phyloP scores from a whole-genome alignment of 2,329 filamentous ascomycete species.

The Pseudogymnoascus sp. region DNA sequence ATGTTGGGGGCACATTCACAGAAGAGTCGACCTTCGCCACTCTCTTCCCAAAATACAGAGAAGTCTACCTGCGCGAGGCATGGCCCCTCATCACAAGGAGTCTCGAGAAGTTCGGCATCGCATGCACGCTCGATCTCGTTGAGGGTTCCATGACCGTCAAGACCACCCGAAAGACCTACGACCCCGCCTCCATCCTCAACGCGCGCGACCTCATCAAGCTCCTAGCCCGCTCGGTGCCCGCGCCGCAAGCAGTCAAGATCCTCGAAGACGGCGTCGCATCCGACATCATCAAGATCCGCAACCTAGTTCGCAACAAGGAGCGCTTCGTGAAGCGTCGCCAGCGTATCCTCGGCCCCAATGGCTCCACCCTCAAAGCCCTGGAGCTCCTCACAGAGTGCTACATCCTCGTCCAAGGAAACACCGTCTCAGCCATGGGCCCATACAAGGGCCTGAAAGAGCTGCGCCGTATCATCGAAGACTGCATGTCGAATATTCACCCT shows the following conservation, averaged over 20 bases:
- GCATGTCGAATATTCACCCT: slow-evolving; percentile 88
- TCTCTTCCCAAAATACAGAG: slow-evolving; percentile 91
- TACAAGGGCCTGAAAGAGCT: slow-evolving; percentile 93
- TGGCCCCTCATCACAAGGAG: slow-evolving; percentile 87
- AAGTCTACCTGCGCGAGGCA: slow-evolving; percentile 83
- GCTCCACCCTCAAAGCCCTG: slow-evolving; percentile 86
- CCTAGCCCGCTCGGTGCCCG: slow-evolving; percentile 81
- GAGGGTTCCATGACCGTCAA: slow-evolving; percentile 96
- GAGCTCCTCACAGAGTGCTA: slow-evolving; percentile 88
- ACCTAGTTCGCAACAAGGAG: slow-evolving; percentile 85
- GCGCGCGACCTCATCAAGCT: slow-evolving; percentile 92
- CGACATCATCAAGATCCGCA: slow-evolving; percentile 94
- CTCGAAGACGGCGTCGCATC: slow-evolving; percentile 84
- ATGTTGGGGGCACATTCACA: slow-evolving; percentile 72
- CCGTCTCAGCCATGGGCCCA: slow-evolving; percentile 81
- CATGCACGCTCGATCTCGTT: slow-evolving; percentile 85
- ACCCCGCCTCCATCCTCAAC: slow-evolving; percentile 88
- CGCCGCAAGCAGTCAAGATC: slow-evolving; percentile 88
- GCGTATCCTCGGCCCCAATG: slow-evolving; percentile 82
- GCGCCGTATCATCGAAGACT: slow-evolving; percentile 81
- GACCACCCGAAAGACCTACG: slow-evolving; percentile 84
- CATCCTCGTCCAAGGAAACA: slow-evolving; percentile 93
- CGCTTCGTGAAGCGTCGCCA: slow-evolving; percentile 92
- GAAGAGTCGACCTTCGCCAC: slow-evolving; percentile 87
- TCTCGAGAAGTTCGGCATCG: slow-evolving; percentile 80